Conservation (phyloP, 345 rosid species). For the Rhodamnia argentea region DNA sequence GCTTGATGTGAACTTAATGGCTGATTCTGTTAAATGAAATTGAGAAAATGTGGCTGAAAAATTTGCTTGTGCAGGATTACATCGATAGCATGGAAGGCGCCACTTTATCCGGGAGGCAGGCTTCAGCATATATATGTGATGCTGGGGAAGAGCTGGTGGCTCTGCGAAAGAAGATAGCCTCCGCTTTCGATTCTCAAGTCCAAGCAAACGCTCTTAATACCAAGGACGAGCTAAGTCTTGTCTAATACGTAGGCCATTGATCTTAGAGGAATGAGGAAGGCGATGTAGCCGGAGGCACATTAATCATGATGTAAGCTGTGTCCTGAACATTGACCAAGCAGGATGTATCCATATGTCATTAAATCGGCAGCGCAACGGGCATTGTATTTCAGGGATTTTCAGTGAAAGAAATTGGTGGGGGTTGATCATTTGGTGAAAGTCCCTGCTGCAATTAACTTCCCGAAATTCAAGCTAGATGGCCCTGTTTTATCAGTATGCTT, state of each 20-base stretch:
- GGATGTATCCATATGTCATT: neutral
- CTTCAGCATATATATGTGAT: conserved; percentile 74
- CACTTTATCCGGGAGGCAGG: conserved; percentile 87
- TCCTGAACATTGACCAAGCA: neutral
- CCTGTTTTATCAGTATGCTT: neutral
- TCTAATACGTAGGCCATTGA: conserved; percentile 8
- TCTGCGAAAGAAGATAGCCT: conserved; percentile 50
- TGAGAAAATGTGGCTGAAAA: neutral
- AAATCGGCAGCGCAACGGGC: neutral
- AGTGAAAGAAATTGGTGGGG: neutral
- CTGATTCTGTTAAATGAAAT: neutral
- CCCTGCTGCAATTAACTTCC: neutral
- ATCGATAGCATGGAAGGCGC: conserved; percentile 99
- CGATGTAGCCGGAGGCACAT: neutral
- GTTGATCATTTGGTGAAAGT: neutral
- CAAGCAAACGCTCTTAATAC: conserved; percentile 4
- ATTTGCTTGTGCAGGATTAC: conserved; percentile 55
- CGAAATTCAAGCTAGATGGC: neutral
- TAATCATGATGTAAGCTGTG: neutral
- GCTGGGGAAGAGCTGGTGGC: conserved; percentile 75
- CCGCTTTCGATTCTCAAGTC: conserved; percentile 21
- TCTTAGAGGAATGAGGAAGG: neutral
- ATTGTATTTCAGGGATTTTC: neutral
- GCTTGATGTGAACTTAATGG: neutral
- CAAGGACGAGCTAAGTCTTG: conserved; percentile 70